Percentiles rank a stretch among this genome's conserved stretches.
Conservation (phyloP, 208 protist genomes). For the Kentomonas sorsogonicus region DNA sequence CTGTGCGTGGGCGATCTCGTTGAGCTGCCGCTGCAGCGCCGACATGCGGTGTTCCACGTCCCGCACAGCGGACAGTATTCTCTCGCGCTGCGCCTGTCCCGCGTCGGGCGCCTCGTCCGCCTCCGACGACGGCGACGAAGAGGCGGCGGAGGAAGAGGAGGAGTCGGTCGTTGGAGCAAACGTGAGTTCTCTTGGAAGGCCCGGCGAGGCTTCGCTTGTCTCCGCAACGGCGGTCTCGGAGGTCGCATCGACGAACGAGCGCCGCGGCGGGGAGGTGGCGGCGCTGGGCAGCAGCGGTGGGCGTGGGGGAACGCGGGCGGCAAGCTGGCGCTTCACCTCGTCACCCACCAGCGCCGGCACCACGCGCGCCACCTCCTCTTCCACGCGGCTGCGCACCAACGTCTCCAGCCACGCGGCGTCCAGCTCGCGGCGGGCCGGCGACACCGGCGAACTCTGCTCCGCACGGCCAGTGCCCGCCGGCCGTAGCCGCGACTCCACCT, state of each 20-base stretch:
- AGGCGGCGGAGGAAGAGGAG: neutral
- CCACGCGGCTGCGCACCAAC: constrained; percentile 24
- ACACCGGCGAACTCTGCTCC: neutral
- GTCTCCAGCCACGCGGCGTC: constrained; percentile 23
- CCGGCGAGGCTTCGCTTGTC: no score
- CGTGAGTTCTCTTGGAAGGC: no score
- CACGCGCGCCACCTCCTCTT: constrained; percentile 11
- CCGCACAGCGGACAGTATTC: constrained; percentile 32
- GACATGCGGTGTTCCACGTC: constrained; percentile 55
- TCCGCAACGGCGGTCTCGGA: no score
- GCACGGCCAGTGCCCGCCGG: neutral
- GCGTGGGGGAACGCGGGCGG: neutral
- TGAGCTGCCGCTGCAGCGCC: constrained; percentile 34
- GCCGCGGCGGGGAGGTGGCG: neutral
- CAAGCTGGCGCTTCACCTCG: constrained; percentile 29
- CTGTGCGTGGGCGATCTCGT: constrained; percentile 29
- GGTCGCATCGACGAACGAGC: no score
- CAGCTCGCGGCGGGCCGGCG: neutral
- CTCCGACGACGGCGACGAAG: neutral
- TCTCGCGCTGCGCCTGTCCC: constrained; percentile 24
- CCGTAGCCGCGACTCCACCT: constrained; percentile 16
- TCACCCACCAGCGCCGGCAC: constrained; percentile 18
- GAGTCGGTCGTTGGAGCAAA: constrained; percentile 4
- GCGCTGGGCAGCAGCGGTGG: neutral
- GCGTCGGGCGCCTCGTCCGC: constrained; percentile 13